Evolutionary conservation across 345 rosid species (phyloP).

Genomic region (Dimocarpus longan): DNA sequence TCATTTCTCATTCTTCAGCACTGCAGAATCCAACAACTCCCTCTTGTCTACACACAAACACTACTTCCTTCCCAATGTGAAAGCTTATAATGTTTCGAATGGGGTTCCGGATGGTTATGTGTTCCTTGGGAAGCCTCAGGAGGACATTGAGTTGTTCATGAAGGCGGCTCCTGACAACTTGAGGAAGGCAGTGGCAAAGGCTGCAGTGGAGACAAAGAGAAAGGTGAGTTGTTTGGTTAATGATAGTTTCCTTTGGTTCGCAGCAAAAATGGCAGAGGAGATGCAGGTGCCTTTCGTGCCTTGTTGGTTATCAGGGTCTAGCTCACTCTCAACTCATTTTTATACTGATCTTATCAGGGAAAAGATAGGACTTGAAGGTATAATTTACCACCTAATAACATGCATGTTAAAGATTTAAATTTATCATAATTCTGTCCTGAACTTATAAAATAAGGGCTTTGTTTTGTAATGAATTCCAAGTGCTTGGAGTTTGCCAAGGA

Average conservation of each 20-base stretch:
- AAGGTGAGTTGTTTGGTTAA: slow-evolving; percentile 39
- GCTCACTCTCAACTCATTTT: slow-evolving; percentile 28
- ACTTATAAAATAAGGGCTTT: too few relatives aligned
- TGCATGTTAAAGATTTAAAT: too few relatives aligned
- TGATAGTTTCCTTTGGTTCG: slow-evolving; percentile 36
- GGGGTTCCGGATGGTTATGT: slow-evolving; percentile 37
- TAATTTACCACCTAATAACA: neutral
- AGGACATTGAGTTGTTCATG: slow-evolving; percentile 43
- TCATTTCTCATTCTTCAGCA: slow-evolving; percentile 45
- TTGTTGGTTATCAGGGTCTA: slow-evolving; percentile 22
- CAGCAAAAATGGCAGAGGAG: slow-evolving; percentile 28
- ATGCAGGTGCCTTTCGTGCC: slow-evolving; percentile 29
- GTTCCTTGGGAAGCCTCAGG: slow-evolving; percentile 34
- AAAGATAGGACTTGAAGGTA: slow-evolving; percentile 9
- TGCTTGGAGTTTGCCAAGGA: too few relatives aligned
- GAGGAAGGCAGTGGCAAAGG: slow-evolving; percentile 32
- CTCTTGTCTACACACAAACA: slow-evolving; percentile 12
- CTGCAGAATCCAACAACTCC: slow-evolving; percentile 13
- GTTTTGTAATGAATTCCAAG: neutral
- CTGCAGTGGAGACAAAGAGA: slow-evolving; percentile 36
- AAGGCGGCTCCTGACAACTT: slow-evolving; percentile 35
- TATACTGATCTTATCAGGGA: slow-evolving; percentile 22
- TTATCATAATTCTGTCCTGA: neutral
- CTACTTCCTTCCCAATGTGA: slow-evolving; percentile 23
- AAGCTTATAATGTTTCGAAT: slow-evolving; percentile 27